phyloP scores from a whole-genome alignment of 1,139 yeast species.

The Debaryomycetaceae sp. region DNA sequence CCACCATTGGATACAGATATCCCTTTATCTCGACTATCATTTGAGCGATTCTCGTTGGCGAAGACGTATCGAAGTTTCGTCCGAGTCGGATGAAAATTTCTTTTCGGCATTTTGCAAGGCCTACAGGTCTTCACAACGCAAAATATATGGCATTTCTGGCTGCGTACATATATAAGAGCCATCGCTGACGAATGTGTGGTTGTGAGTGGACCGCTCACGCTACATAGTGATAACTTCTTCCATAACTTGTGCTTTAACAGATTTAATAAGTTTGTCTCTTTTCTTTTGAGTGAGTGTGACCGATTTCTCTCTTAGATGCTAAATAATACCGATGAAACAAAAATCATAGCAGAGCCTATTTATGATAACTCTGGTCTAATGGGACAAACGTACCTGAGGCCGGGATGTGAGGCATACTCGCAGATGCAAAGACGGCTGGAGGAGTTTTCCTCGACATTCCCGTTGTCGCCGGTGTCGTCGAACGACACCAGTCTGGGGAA shows the following conservation, averaged over 20 bases:
- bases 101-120: neutral
- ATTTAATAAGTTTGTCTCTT: neutral
- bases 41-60: neutral
- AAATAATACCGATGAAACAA: neutral
- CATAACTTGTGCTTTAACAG: neutral
- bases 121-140: neutral
- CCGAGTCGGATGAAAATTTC: neutral
- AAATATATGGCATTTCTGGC: too few species aligned
- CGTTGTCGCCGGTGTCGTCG: conserved; percentile 36
- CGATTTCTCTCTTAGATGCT: neutral
- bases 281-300: neutral
- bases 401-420: neutral
- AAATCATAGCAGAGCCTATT: neutral
- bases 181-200: too few species aligned
- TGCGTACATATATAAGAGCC: too few species aligned
- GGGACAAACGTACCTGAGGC: conserved; percentile 8
- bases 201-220: too few species aligned
- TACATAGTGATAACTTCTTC: neutral
- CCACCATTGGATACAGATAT: neutral
- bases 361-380: conserved; percentile 1
- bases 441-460: conserved; percentile 16
- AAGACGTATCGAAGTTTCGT: neutral
- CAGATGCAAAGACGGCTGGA: neutral
- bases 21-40: neutral
- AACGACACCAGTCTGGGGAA: conserved; percentile 19